Conservation (phyloP, 2,329 filamentous ascomycete genomes). For the Huntiella savannae region DNA sequence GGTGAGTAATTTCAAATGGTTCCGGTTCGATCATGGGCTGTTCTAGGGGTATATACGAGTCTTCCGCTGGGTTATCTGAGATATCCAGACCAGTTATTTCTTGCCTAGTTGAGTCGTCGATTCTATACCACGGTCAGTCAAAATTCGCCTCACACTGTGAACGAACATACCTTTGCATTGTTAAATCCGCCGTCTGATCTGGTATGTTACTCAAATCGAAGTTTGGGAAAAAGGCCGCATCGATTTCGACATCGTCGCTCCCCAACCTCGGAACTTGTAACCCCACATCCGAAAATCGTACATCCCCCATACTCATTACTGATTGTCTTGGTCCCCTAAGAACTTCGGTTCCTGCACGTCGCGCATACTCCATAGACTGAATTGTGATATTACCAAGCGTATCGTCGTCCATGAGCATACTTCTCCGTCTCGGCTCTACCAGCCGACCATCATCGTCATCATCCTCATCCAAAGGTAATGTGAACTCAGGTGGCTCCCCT, state of each 20-base stretch:
- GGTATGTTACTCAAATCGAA: conserved; percentile 24
- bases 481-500: conserved; percentile 33
- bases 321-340: conserved; percentile 25
- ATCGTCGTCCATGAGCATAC: conserved; percentile 38
- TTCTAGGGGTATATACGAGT: background rate
- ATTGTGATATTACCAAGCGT: conserved; percentile 31
- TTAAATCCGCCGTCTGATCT: conserved; percentile 22
- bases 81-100: conserved; percentile 8
- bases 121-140: conserved; percentile 12
- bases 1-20: conserved; percentile 9
- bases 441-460: conserved; percentile 32
- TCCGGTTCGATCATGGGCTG: conserved; percentile 6
- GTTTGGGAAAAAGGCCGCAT: conserved; percentile 34
- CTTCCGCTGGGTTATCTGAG: conserved; percentile 1
- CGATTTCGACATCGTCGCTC: conserved; percentile 25
- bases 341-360: conserved; percentile 30
- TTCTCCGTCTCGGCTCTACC: conserved; percentile 32
- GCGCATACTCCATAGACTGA: conserved; percentile 39
- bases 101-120: conserved; percentile 17
- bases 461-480: conserved; percentile 29
- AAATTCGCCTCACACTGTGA: too few species aligned
- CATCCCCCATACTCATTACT: conserved; percentile 33
- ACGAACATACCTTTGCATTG: conserved; percentile 24
- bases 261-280: conserved; percentile 16
- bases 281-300: conserved; percentile 34